Base-by-base conservation (phyloP, 78 protist species). In the Fonticula alba region DNA sequence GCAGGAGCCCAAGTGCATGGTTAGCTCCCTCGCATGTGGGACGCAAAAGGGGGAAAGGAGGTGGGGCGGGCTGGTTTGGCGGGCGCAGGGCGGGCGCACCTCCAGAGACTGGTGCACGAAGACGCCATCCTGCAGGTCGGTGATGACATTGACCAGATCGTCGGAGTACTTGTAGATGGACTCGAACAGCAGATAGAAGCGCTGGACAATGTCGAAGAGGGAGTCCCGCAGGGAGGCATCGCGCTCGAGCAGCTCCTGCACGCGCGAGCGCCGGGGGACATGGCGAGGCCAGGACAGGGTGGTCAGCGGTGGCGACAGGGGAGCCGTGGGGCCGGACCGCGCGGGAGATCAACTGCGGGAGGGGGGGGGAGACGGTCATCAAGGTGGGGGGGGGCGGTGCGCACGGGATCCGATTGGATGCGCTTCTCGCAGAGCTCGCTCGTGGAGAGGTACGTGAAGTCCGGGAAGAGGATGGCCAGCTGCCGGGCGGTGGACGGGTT, bases 111-210 rank as follows among this genome's bases (percentile, higher is more conserved):
- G 75, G 62, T 84, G 86, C 57, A 87, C 80, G 71, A 74, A 93
- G 33, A 86, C 71, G 37, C 94, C 94, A 15, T 82, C 82, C 37
- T 71, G 72, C 14, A 90, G 67, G 52, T 88, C 91, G 10, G 76
- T 69, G 17, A 84, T 53, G 43, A 59, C 83, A 27, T 40, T 64
- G 5, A 55, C 4, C 0, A 75, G 17, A 64, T 88, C 95, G 33
- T 29, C 56, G 53, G 71, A 58, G 73, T 91, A 92, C 49, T 67
- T 79, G 73, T 72, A 85, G 26, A 93, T 68, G 62, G 81, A 47
- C 69, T 91, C 92, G 64, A 93, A 93, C 26, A 86, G 52, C 20
- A 43, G 53, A 72, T 78, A 93, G 76, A 93, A 86, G 40, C 98
- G 81, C 62, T 70, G 60, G 26, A 89, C 56, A 2, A 86, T 37